Evolutionary conservation across 768 basidiomycete genomes (phyloP), one percentile per base, ranked within the genome.

Genomic region (Hebeloma cylindrosporum): DNA sequence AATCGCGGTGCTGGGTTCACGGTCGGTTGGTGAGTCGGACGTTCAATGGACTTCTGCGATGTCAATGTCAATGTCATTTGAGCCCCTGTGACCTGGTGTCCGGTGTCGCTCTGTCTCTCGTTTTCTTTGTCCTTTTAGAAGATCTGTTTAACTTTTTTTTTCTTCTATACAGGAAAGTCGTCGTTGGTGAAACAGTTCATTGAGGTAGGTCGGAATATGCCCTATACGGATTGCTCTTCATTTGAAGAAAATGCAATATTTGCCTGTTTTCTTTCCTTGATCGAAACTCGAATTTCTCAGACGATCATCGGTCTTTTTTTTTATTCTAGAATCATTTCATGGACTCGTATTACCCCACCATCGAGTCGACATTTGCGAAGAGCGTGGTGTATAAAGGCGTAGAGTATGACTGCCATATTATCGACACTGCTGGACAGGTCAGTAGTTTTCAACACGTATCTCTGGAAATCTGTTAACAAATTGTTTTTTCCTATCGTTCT

Each of bases 371-470:
- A 9, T 88, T 85, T 64, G 75, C 82, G 40, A 96, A 95, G 75
- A 83, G 76, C 48, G 82, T 98, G 59, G 79, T 77, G 46, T 86
- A 88, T 72, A 90, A 89, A 44, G 94, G 93, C 38, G 76, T 85
- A 23, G 91, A 94, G 59, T 98, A 93, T 60, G 86, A 93, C 49
- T 94, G 93, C 69, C 93, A 95, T 68, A 94, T 98, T 70, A 91
- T 97, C 57, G 95, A 98, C 65, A 95, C 93, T 52, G 95, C 95
- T 39, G 95, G 95, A 21, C 95, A 97, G 82, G 93, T 91, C 45
- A 53, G 80, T 62, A 27, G 7, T 30, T 45, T 45, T 49, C 31
- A 40, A 32, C 45, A 20, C 10, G 16, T n/a, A 23, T n/a, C 16
- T 26, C n/a, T 23, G 16, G 20, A 25, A 41, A 40, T 35, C 9